Conservation (phyloP, 1,284 basidiomycete genomes). For the Cutaneotrichosporon daszewskae region DNA sequence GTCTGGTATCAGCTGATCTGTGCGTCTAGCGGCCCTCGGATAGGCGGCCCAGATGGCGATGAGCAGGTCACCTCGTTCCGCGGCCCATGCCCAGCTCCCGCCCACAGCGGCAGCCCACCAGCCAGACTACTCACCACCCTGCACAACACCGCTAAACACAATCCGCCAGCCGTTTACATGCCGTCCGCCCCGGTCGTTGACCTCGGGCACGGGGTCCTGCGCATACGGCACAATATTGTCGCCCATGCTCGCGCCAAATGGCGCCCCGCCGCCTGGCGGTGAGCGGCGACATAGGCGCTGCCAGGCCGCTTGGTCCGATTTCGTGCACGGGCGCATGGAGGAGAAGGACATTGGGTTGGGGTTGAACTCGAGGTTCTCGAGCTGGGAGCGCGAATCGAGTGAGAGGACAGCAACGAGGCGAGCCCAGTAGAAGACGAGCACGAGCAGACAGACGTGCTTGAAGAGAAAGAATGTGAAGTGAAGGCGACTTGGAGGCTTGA, state of each 20-base stretch:
- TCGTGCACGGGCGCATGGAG: neutral
- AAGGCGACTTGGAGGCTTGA: no score
- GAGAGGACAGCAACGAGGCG: no score
- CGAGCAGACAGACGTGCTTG: no score
- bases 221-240: constrained; percentile 13
- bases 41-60: no score
- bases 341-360: neutral
- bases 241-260: neutral
- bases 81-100: neutral
- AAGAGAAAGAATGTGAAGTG: no score
- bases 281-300: no score
- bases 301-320: neutral
- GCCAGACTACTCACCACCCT: constrained; percentile 2
- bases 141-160: constrained; percentile 8
- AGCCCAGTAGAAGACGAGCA: no score
- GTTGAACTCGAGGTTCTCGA: no score
- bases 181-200: constrained; percentile 12
- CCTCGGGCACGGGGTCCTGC: constrained; percentile 7
- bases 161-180: constrained; percentile 9
- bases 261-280: no score
- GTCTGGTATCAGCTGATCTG: constrained; percentile 27
- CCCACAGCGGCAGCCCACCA: neutral
- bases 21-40: neutral
- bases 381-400: no score
- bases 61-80: no score